These are phyloP conservation scores for Carpinus fangiana DNA, from an alignment of 306 rosid species.

Conservation along the genomic window DNA sequence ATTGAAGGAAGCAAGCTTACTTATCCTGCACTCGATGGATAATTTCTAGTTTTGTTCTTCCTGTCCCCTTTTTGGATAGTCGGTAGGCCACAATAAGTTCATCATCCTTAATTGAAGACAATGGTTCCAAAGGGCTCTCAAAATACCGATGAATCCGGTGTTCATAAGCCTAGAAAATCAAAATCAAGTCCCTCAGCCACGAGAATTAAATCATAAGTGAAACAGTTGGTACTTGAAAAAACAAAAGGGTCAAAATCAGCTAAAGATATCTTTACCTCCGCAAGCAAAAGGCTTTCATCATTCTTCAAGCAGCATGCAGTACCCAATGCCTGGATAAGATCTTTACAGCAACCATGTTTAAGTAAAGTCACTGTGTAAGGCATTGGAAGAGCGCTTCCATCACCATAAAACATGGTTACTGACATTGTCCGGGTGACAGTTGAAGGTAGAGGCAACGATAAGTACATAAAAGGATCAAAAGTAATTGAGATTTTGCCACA, in stretches of 20 bases:
- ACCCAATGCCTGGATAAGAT: conserved; percentile 68
- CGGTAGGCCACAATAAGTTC: conserved; percentile 90
- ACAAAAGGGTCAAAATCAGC: conserved; percentile 10
- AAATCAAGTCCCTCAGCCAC: conserved; percentile 18
- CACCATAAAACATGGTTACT: conserved; percentile 77
- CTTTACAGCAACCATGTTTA: conserved; percentile 72
- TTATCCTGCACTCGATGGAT: conserved; percentile 69
- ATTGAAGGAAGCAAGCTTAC: conserved; percentile 51
- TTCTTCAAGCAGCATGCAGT: conserved; percentile 81
- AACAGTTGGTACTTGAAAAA: background rate
- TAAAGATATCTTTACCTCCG: conserved; percentile 61
- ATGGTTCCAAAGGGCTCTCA: conserved; percentile 61
- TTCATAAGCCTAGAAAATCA: conserved; percentile 65
- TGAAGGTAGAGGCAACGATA: conserved; percentile 94
- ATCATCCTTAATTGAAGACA: conserved; percentile 82
- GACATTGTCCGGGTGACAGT: conserved; percentile 77
- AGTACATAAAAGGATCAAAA: conserved; percentile 97
- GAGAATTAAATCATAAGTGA: conserved; percentile 7
- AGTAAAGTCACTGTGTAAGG: conserved; percentile 71
- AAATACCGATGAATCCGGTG: conserved; percentile 72
- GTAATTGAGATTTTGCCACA: conserved; percentile 94
- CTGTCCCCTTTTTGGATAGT: conserved; percentile 50
- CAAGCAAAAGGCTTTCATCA: conserved; percentile 92
- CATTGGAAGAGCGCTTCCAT: conserved; percentile 91
- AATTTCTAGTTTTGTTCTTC: conserved; percentile 71